These are phyloP conservation scores for Fomitopsis pulvina DNA, from an alignment of 768 basidiomycete genomes.

Conservation along the genomic window DNA sequence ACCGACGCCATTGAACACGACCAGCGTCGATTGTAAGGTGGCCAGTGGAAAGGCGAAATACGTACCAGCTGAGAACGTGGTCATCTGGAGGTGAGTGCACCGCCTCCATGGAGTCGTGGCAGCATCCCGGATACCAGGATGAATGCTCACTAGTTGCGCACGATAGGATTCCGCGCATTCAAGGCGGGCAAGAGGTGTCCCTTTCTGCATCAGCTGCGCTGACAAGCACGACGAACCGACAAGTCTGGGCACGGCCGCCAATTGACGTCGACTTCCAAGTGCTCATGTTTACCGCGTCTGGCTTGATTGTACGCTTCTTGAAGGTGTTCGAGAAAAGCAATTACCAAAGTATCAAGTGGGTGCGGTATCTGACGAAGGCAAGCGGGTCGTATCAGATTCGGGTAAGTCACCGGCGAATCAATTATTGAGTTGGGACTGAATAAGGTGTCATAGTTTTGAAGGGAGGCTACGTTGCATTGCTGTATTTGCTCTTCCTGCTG, in stretches of 20 bases:
- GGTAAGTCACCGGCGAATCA: conserved; percentile 43
- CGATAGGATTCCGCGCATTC: conserved; percentile 81
- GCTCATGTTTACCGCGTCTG: conserved; percentile 97
- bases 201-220: conserved; percentile 77
- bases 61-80: conserved; percentile 90
- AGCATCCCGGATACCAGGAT: too few species aligned
- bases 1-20: conserved; percentile 95
- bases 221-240: conserved; percentile 84
- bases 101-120: too few species aligned
- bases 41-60: conserved; percentile 95
- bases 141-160: too few species aligned
- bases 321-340: conserved; percentile 97
- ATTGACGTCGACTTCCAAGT: conserved; percentile 99
- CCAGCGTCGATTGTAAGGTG: conserved; percentile 87
- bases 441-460: too few species aligned
- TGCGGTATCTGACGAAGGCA: conserved; percentile 89
- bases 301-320: conserved; percentile 91
- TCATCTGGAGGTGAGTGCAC: conserved; percentile 90
- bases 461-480: too few species aligned
- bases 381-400: conserved; percentile 91
- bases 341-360: conserved; percentile 96
- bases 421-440: too few species aligned
- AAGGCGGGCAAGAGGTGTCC: conserved; percentile 88
- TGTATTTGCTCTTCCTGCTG: not conserved
- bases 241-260: conserved; percentile 97